Percentiles rank a stretch among this genome's conserved stretches.
phyloP scores from a whole-genome alignment of 106 monocot genomes.

The Platanthera guangdongensis region DNA sequence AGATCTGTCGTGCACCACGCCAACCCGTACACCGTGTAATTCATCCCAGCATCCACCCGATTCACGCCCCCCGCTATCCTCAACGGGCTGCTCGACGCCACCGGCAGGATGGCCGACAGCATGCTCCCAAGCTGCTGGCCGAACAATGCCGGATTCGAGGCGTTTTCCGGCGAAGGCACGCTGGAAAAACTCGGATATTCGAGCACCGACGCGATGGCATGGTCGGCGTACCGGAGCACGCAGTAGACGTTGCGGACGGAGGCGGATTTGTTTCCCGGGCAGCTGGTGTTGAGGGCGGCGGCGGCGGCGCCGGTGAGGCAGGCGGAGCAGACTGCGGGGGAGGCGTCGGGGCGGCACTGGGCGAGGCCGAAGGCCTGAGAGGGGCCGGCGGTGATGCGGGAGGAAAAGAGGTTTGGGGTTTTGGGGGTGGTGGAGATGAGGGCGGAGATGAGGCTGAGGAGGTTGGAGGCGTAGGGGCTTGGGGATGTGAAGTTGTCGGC shows the following conservation, averaged over 20 bases:
- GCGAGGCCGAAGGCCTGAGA: not conserved
- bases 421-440: not conserved
- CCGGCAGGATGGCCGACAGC: not conserved
- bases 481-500: not conserved
- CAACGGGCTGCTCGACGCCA: not conserved
- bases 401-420: not conserved
- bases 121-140: not conserved
- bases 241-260: not conserved
- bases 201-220: not conserved
- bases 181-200: not conserved
- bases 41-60: too few relatives aligned
- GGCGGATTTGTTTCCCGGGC: not conserved
- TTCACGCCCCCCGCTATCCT: not conserved
- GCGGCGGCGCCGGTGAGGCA: not conserved
- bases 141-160: not conserved
- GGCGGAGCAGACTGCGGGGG: not conserved
- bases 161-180: not conserved
- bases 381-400: not conserved
- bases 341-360: constrained; percentile 2
- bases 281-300: not conserved
- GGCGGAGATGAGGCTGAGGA: not conserved
- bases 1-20: constrained; percentile 2
- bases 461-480: not conserved
- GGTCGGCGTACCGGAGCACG: constrained; percentile 4
- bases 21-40: not conserved